Base-by-base conservation (phyloP, 306 rosid genomes). In the Arachis stenosperma region DNA sequence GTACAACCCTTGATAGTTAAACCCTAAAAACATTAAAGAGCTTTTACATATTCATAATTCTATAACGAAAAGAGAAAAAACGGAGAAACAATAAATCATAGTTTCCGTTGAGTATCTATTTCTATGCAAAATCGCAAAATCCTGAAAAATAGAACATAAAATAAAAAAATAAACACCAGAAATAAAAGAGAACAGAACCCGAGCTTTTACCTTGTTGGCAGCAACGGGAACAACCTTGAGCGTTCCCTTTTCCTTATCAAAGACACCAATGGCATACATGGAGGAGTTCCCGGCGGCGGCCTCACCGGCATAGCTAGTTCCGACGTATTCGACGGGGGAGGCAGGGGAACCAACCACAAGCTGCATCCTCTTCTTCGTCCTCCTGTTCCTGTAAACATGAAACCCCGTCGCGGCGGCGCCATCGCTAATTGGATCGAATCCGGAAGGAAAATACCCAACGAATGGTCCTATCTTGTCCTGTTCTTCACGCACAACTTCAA, bases 361-460 rank as follows among this genome's bases (percentile, higher is more conserved):
- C 84, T 94, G 84, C 81, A 88, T 61, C 79, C 96, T 91, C 56
- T 81, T 86, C 33, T 83, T 54, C 84, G 69, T 71, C 43, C 37
- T 75, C 78, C 42, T 67, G 90, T 83, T 74, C 50, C 87, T 73
- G 63, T 84, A 88, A 66, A 87, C 68, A 64, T 79, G 81, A 61
- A 84, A 75, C 15, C 48, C 64, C 6, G 84, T 12, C 0, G 89
- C 69, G 59, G 30, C 67, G 3, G 61, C 9, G 3, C n/a, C 29
- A 59, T 39, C 58, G 44, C 15, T 60, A 8, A 70, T 55, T 4
- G 95, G 95, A 73, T 88, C 83, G 60, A 86, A 94, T 7, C 97
- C 91, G 39, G 96, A 86, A 6, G 99, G 90, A 14, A 94, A 94
- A 78, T 94, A 91, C 9, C 91, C 96, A 6, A 94, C 66, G 44